Conservation (phyloP, 495 filamentous ascomycete species). For the Glutinoglossum americanum region DNA sequence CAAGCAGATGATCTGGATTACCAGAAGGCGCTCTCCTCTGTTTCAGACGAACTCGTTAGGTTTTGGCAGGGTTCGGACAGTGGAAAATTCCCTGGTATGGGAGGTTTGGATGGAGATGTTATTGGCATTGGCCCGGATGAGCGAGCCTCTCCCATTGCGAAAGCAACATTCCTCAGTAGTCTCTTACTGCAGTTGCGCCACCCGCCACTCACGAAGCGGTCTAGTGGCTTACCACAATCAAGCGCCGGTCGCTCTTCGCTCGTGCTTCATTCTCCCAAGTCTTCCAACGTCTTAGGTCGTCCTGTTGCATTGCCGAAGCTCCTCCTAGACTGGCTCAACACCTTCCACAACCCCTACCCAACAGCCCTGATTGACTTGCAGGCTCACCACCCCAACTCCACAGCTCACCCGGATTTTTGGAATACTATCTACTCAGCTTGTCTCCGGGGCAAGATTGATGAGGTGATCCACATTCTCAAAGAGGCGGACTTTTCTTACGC, state of each 20-base stretch:
- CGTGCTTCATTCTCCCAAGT: constrained; percentile 4
- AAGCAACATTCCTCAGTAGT: constrained; percentile 50
- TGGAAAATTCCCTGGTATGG: not conserved
- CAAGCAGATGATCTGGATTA: constrained; percentile 10
- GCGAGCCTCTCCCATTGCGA: constrained; percentile 33
- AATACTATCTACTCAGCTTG: constrained; percentile 44
- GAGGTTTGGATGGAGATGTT: constrained; percentile 22
- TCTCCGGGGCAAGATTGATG: constrained; percentile 45
- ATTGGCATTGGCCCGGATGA: constrained; percentile 38
- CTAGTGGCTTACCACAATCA: constrained; percentile 10
- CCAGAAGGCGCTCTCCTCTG: not conserved
- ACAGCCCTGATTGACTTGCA: constrained; percentile 37
- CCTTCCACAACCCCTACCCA: constrained; percentile 38
- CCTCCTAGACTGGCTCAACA: constrained; percentile 58
- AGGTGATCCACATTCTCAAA: constrained; percentile 38
- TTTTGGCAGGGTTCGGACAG: constrained; percentile 7
- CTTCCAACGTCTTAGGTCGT: constrained; percentile 3
- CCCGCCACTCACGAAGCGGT: constrained; percentile 1
- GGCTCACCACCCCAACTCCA: constrained; percentile 42
- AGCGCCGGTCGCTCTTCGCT: constrained; percentile 6
- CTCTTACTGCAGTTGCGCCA: constrained; percentile 7
- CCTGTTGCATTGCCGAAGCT: constrained; percentile 39
- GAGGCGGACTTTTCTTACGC: constrained; percentile 57
- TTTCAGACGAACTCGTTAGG: constrained; percentile 1
- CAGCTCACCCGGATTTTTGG: constrained; percentile 59